phyloP scores from a whole-genome alignment of 345 rosid species.

The Laguncularia racemosa region DNA sequence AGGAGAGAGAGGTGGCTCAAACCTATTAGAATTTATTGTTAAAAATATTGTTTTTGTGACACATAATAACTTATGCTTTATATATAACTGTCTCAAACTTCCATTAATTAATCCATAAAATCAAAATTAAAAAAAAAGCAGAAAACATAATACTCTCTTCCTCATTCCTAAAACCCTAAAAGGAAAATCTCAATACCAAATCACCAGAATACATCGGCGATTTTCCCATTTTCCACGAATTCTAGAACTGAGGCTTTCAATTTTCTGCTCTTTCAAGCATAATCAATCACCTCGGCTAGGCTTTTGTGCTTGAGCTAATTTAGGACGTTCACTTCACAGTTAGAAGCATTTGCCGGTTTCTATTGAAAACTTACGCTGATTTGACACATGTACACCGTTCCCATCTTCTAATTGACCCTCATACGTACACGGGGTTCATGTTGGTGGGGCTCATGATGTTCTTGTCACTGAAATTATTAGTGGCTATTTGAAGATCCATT shows the following conservation, averaged over 20 bases:
- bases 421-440: constrained; percentile 80
- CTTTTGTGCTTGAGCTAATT: constrained; percentile 63
- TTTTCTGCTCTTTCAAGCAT: constrained; percentile 76
- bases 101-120: too few species aligned
- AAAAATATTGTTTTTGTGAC: too few species aligned
- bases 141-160: too few species aligned
- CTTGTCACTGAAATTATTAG: constrained; percentile 38
- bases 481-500: constrained; percentile 52
- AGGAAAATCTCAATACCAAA: too few species aligned
- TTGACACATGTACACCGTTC: constrained; percentile 32
- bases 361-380: constrained; percentile 53
- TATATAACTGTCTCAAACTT: too few species aligned
- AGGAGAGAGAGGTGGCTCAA: too few species aligned
- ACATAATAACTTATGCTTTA: too few species aligned
- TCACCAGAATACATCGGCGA: too few species aligned
- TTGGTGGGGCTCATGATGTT: constrained; percentile 66
- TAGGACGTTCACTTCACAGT: constrained; percentile 65
- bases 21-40: too few species aligned
- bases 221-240: constrained; percentile 67
- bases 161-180: too few species aligned
- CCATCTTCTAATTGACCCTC: constrained; percentile 60
- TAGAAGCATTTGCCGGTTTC: constrained; percentile 67
- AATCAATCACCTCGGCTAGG: constrained; percentile 68
- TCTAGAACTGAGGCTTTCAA: constrained; percentile 70
- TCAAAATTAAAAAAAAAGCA: too few species aligned